Conservation (phyloP, 192 early-diverging fungal genomes). For the Gigaspora rosea region DNA sequence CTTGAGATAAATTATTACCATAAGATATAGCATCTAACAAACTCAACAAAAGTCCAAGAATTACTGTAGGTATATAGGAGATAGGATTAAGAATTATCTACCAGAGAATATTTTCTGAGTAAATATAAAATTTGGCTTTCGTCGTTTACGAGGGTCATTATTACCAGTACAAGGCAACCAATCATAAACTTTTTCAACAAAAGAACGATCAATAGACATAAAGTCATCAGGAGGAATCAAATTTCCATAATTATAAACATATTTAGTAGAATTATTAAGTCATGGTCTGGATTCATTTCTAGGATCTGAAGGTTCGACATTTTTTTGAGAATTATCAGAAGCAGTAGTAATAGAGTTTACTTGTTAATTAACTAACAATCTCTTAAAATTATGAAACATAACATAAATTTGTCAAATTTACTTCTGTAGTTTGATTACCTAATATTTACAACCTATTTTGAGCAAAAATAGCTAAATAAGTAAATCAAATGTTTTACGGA, state of each 20-base stretch:
- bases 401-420: too few species aligned
- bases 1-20: constrained; percentile 44
- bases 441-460: too few species aligned
- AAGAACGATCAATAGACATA: neutral
- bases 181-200: neutral
- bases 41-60: constrained; percentile 88
- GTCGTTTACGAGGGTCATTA: constrained; percentile 8
- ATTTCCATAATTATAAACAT: neutral
- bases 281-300: neutral
- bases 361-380: too few species aligned
- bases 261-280: neutral
- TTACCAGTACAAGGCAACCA: constrained; percentile 19
- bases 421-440: too few species aligned
- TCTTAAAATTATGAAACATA: too few species aligned
- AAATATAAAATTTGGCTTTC: neutral
- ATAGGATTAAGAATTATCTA: constrained; percentile 52
- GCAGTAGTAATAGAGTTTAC: too few species aligned
- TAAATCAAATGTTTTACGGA: too few species aligned
- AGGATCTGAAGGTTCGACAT: too few species aligned
- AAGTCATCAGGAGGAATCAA: neutral
- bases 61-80: constrained; percentile 82
- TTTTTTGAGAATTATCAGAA: too few species aligned
- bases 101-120: constrained; percentile 22
- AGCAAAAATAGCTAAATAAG: too few species aligned
- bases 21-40: constrained; percentile 90